A percentile compares a stretch with the other conserved stretches of the same genome.
These are phyloP conservation scores for Termitomyces sp. DNA, from an alignment of 768 basidiomycete genomes.

Conservation along the genomic window DNA sequence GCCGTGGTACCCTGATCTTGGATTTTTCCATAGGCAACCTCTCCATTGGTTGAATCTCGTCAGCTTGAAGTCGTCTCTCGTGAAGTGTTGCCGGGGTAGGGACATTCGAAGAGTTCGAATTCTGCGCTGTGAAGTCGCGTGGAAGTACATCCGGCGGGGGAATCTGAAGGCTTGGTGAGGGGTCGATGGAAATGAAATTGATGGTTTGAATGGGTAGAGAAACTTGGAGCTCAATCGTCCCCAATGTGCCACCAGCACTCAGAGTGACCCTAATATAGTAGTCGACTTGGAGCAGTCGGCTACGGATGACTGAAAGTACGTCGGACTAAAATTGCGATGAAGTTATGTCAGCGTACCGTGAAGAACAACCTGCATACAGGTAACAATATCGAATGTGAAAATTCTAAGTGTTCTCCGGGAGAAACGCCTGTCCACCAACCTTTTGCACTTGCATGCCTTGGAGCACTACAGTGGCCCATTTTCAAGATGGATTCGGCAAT, in stretches of 20 bases:
- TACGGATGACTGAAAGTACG: slow-evolving; percentile 61
- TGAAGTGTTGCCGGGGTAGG: neutral
- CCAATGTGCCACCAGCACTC: slow-evolving; percentile 50
- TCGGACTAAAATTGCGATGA: slow-evolving; percentile 42
- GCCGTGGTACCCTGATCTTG: neutral
- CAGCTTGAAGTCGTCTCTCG: neutral
- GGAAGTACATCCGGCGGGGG: neutral
- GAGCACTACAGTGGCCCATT: slow-evolving; percentile 55
- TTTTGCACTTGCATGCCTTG: slow-evolving; percentile 71
- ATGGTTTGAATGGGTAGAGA: neutral
- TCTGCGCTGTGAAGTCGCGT: neutral
- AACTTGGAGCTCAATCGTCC: slow-evolving; percentile 25
- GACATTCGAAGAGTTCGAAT: neutral
- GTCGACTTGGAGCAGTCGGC: slow-evolving; percentile 69
- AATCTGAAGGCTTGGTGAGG: neutral
- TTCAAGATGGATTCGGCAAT: slow-evolving; percentile 63
- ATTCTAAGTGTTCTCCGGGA: slow-evolving; percentile 53
- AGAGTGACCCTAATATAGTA: slow-evolving; percentile 66
- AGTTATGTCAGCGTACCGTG: neutral
- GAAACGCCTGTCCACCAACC: slow-evolving; percentile 89
- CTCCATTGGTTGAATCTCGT: neutral
- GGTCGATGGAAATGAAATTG: neutral
- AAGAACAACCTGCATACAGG: slow-evolving; percentile 65
- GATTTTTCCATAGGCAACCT: neutral
- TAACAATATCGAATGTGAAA: slow-evolving; percentile 63